Percentiles rank a stretch among this genome's conserved stretches.
Conservation (phyloP, 129 eudicot genomes). For the Saposhnikovia divaricata region DNA sequence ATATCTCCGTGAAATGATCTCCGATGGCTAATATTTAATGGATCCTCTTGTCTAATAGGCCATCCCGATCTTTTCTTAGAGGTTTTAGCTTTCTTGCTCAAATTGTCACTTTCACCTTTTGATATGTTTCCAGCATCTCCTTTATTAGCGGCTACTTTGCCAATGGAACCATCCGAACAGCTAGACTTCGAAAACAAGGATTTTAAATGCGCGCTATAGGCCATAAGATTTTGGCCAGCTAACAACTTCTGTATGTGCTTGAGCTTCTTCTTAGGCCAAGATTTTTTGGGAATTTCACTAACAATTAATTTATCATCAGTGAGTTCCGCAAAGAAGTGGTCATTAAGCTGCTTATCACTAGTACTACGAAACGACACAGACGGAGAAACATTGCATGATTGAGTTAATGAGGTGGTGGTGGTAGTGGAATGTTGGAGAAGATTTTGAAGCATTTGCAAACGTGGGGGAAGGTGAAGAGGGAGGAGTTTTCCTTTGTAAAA, state of each 20-base stretch:
- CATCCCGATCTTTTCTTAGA: conserved; percentile 9
- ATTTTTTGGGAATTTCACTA: conserved; percentile 27
- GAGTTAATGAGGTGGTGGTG: conserved; percentile 20
- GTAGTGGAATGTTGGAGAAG: conserved; percentile 26
- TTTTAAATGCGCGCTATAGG: conserved; percentile 52
- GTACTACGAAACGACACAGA: conserved; percentile 62
- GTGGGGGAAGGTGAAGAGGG: conserved; percentile 74
- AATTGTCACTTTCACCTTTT: not conserved
- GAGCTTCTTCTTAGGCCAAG: conserved; percentile 58
- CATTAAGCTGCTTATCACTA: conserved; percentile 54
- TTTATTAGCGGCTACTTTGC: conserved; percentile 15
- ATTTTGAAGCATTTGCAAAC: conserved; percentile 52
- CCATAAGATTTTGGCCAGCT: conserved; percentile 49
- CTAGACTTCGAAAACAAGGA: conserved; percentile 48
- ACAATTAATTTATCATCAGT: conserved; percentile 27
- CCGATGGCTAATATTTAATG: conserved; percentile 3
- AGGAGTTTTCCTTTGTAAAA: conserved; percentile 81
- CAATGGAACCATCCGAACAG: conserved; percentile 36
- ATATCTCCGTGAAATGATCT: conserved; percentile 4
- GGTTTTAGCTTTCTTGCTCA: not conserved
- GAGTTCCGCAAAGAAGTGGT: conserved; percentile 55
- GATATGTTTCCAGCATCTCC: conserved; percentile 1
- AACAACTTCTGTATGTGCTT: conserved; percentile 41
- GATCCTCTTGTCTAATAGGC: conserved; percentile 28
- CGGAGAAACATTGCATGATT: conserved; percentile 52